These are phyloP conservation scores for Hypericum perforatum DNA, from an alignment of 345 rosid species.

Conservation along the genomic window DNA sequence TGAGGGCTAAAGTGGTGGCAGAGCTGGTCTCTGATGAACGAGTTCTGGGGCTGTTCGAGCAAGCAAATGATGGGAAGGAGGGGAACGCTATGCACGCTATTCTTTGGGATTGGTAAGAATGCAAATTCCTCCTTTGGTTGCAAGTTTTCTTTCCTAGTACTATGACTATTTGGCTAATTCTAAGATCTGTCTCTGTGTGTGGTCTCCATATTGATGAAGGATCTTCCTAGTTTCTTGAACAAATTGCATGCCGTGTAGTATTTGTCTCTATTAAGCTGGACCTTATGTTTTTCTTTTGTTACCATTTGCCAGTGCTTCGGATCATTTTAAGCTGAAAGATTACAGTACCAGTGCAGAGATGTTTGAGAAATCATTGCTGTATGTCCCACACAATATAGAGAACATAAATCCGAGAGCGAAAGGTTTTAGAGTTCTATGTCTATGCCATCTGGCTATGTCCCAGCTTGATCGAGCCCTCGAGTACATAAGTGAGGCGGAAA, in stretches of 20 bases:
- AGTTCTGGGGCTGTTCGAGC: conserved; percentile 60
- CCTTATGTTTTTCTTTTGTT: background rate
- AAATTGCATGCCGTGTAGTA: no score
- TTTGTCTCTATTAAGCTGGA: background rate
- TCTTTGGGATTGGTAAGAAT: conserved; percentile 77
- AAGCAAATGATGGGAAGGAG: conserved; percentile 46
- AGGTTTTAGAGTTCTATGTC: conserved; percentile 89
- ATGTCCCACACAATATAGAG: conserved; percentile 58
- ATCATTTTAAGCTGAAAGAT: conserved; percentile 62
- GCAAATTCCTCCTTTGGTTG: background rate
- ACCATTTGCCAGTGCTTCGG: conserved; percentile 51
- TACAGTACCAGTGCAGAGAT: conserved; percentile 70
- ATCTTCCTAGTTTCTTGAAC: no score
- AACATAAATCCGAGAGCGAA: conserved; percentile 70
- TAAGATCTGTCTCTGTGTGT: no score
- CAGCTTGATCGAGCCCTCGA: conserved; percentile 83
- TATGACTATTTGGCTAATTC: no score
- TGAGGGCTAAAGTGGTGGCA: conserved; percentile 62
- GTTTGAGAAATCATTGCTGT: conserved; percentile 93
- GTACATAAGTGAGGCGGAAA: conserved; percentile 78
- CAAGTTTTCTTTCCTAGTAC: no score
- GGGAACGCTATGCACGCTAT: conserved; percentile 73
- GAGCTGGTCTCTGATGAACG: conserved; percentile 81
- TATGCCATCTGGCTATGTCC: conserved; percentile 74
- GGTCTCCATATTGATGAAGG: no score